Conservation (phyloP, 2,329 filamentous ascomycete genomes). For the Neonectria magnoliae region DNA sequence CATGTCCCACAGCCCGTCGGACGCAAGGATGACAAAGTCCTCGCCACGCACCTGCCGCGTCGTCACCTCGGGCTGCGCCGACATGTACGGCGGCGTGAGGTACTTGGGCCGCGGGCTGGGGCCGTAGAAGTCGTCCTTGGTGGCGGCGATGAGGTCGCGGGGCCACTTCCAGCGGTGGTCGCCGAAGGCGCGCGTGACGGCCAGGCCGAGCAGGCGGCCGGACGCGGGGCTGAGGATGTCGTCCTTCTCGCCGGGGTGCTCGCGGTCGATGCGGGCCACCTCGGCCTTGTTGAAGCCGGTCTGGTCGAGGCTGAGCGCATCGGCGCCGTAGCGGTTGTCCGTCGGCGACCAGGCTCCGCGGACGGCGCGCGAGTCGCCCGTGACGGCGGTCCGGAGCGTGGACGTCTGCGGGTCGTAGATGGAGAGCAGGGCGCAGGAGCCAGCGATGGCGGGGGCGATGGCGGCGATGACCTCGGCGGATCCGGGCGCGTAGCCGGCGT, state of each 20-base stretch:
- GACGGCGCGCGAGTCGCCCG: conserved; percentile 74
- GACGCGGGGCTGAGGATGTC: conserved; percentile 58
- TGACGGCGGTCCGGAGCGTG: conserved; percentile 70
- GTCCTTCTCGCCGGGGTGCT: conserved; percentile 71
- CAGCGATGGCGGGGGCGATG: conserved; percentile 53
- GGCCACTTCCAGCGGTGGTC: conserved; percentile 76
- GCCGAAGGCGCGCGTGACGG: conserved; percentile 73
- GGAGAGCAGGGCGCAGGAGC: conserved; percentile 72
- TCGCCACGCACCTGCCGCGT: conserved; percentile 61
- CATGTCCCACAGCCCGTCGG: conserved; percentile 73
- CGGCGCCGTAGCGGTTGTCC: conserved; percentile 58
- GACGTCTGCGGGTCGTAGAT: conserved; percentile 66
- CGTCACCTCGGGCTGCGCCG: conserved; percentile 72
- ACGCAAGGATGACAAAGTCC: conserved; percentile 72
- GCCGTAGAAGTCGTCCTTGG: conserved; percentile 59
- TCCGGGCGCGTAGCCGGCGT: conserved; percentile 42
- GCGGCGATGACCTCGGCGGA: conserved; percentile 42
- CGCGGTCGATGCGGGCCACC: conserved; percentile 60
- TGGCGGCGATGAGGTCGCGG: conserved; percentile 50
- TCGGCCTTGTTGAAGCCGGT: conserved; percentile 71
- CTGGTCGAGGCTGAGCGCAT: conserved; percentile 71
- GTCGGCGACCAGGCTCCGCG: conserved; percentile 60
- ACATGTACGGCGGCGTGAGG: conserved; percentile 73
- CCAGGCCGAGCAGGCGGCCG: conserved; percentile 70
- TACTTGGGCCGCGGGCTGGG: conserved; percentile 54